These are phyloP conservation scores for Cladobotryum mycophilum DNA, from an alignment of 2,329 filamentous ascomycete genomes.

Conservation along the genomic window DNA sequence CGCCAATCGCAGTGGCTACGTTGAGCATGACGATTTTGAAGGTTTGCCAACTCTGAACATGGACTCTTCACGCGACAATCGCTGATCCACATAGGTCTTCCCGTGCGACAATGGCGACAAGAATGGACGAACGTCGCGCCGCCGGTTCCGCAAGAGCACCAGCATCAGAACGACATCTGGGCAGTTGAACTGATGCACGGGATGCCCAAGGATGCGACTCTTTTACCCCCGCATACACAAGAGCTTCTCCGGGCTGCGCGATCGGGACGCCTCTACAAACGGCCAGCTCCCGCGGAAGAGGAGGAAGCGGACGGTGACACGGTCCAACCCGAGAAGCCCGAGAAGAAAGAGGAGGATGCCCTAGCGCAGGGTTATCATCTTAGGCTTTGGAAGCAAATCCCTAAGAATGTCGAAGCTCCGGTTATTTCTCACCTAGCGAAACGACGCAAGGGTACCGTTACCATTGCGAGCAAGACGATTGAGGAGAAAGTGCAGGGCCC, in stretches of 20 bases:
- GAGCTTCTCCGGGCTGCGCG: slow-evolving; percentile 76
- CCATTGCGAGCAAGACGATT: slow-evolving; percentile 46
- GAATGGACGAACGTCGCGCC: slow-evolving; percentile 63
- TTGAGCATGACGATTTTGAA: slow-evolving; percentile 58
- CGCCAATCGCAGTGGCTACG: slow-evolving; percentile 49
- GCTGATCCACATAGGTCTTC: slow-evolving; percentile 57
- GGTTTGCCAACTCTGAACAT: slow-evolving; percentile 26
- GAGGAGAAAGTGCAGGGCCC: slow-evolving; percentile 40
- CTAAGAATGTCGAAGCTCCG: slow-evolving; percentile 50
- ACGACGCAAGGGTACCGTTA: slow-evolving; percentile 55
- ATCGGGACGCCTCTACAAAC: slow-evolving; percentile 69
- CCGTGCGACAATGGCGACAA: slow-evolving; percentile 84
- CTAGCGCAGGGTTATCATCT: slow-evolving; percentile 47
- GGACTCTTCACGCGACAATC: slow-evolving; percentile 1
- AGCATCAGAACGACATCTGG: slow-evolving; percentile 60
- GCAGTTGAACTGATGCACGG: slow-evolving; percentile 66
- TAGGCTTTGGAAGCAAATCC: slow-evolving; percentile 56
- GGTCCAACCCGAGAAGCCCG: slow-evolving; percentile 41
- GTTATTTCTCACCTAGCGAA: slow-evolving; percentile 53
- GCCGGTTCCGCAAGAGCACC: slow-evolving; percentile 56
- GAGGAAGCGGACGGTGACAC: slow-evolving; percentile 49
- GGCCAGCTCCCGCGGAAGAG: slow-evolving; percentile 55
- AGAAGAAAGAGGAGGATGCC: slow-evolving; percentile 60
- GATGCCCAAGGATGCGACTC: slow-evolving; percentile 80
- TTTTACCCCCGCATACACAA: slow-evolving; percentile 73